A percentile compares a stretch with the other conserved stretches of the same genome.
Conservation (phyloP, 1,139 yeast genomes). For the Pichia sp. region DNA sequence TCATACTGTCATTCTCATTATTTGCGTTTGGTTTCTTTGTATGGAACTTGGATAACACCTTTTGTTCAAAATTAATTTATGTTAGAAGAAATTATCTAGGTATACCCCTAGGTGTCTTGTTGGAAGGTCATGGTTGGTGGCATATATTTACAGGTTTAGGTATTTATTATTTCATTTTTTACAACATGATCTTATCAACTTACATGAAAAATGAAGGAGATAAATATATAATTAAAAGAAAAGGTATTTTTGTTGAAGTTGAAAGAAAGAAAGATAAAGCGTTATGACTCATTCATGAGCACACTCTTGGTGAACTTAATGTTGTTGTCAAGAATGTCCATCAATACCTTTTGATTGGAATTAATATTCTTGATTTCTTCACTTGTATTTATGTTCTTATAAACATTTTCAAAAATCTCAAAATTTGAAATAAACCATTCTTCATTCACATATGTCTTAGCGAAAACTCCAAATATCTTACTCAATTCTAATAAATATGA, state of each 20-base stretch:
- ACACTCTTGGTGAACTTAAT: conserved; percentile 8
- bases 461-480: conserved; percentile 14
- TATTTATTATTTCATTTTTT: conserved; percentile 30
- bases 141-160: conserved; percentile 83
- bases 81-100: conserved; percentile 64
- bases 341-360: conserved; percentile 2
- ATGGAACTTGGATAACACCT: conserved; percentile 84
- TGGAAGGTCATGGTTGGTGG: conserved; percentile 99
- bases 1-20: conserved; percentile 26
- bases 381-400: neutral
- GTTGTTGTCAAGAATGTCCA: conserved; percentile 10
- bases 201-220: conserved; percentile 28
- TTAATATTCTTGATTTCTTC: neutral
- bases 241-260: conserved; percentile 27
- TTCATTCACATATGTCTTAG: neutral
- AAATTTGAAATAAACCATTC: conserved; percentile 12
- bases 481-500: conserved; percentile 11
- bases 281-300: neutral
- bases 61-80: conserved; percentile 58
- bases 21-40: conserved; percentile 70
- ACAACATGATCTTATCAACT: conserved; percentile 28
- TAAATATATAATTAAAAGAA: conserved; percentile 26
- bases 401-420: neutral
- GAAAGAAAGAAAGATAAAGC: conserved; percentile 10
- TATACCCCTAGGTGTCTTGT: conserved; percentile 77